Percentiles rank a stretch among this genome's conserved stretches.
Evolutionary conservation across 352 stramenopile species (phyloP).

Genomic region (Albugo laibachii): DNA sequence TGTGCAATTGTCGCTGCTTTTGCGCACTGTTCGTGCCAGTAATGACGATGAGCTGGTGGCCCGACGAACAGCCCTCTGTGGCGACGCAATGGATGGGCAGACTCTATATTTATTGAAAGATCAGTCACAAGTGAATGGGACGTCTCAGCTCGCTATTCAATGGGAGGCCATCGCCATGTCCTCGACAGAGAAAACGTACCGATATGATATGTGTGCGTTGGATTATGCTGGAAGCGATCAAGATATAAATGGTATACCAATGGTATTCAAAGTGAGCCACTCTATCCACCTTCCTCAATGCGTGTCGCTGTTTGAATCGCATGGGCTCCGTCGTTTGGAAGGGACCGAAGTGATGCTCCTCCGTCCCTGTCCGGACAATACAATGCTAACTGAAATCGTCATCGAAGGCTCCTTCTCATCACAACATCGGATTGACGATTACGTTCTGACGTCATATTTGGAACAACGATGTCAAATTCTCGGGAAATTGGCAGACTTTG

Average conservation of each 20-base stretch:
- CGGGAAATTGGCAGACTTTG: conserved; percentile 25
- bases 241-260: conserved; percentile 24
- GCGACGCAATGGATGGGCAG: conserved; percentile 35
- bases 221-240: conserved; percentile 45
- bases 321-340: conserved; percentile 29
- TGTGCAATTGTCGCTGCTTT: conserved; percentile 31
- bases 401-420: conserved; percentile 18
- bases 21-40: conserved; percentile 38
- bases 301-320: conserved; percentile 32
- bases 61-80: conserved; percentile 30
- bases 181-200: conserved; percentile 20
- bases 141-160: conserved; percentile 44
- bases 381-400: conserved; percentile 29
- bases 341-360: conserved; percentile 32
- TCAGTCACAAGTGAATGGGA: conserved; percentile 18
- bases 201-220: conserved; percentile 46
- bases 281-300: conserved; percentile 34
- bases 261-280: conserved; percentile 42
- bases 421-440: too few relatives aligned
- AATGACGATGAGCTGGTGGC: conserved; percentile 17
- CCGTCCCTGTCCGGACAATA: conserved; percentile 13
- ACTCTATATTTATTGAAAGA: conserved; percentile 31
- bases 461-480: conserved; percentile 1
- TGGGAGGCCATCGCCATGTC: conserved; percentile 48
- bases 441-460: too few relatives aligned